Base-by-base conservation (phyloP, 169 alveolate genomes). In the Cryptosporidium ryanae region DNA sequence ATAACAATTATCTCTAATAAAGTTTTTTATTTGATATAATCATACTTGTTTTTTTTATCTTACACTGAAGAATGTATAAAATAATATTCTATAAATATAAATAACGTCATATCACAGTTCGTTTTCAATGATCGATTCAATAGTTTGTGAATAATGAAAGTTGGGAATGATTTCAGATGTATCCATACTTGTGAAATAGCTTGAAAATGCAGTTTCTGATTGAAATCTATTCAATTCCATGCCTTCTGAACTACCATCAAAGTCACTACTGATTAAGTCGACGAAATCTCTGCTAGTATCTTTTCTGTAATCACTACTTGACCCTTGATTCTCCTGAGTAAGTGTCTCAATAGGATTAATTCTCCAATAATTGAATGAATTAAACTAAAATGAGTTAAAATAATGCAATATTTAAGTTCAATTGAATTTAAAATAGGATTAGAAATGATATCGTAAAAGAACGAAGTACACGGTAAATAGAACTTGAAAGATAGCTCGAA, bases 361-460 rank as follows among this genome's bases (percentile, higher is more conserved):
- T 25, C 71, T 76, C 87, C 87, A 76, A 38, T 32, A 76, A 76
- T 76, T 76, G 25, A 76, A 76, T 21, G 87, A 76, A 76, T 76
- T 76, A 43, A 44, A 76, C 87, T 76, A 48, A 76, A 34, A 54
- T 5, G 48, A 52, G 83, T 68, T 50, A 68, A 49, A 5, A 13
- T 18, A 29, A 25, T 46, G 32, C 8, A 48, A 12, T 10, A 25
- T 54, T 7, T 10, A 21, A 54, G 29, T 54, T 54, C 64, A 54
- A 25, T 54, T 27, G 44, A 61, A 23, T 61, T 7, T 1, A 12
- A 52, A 52, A 21, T n/a, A 52, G 63, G 27, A n/a, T 52, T 52
- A 21, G 63, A 52, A 52, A 21, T 52, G 27, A 12, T 52, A 52
- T 21, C 13, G 31, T 5, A n/a, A n/a, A n/a, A 52, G 63, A 52